These are phyloP conservation scores for Oxalis stricta DNA, from an alignment of 441 rosid genomes.

Conservation along the genomic window DNA sequence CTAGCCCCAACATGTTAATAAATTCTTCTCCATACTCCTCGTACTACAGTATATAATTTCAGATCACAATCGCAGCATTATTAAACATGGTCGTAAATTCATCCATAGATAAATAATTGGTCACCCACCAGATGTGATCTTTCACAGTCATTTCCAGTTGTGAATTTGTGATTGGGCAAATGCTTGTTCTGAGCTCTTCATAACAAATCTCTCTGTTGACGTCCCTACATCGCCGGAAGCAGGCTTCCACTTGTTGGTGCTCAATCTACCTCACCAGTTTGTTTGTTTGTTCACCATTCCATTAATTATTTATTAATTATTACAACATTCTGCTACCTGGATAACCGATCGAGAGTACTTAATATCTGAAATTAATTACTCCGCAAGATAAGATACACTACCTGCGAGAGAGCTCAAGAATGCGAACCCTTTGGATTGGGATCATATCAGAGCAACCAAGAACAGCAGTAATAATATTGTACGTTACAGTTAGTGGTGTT, in stretches of 20 bases:
- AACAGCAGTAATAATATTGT: too few relatives aligned
- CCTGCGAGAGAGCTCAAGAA: conserved; percentile 97
- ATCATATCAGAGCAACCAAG: conserved; percentile 79
- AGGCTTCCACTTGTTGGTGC: conserved; percentile 4
- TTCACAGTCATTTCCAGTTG: conserved; percentile 78
- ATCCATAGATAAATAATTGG: neutral
- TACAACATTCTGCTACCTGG: neutral
- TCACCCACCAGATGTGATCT: conserved; percentile 69
- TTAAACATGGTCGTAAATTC: neutral
- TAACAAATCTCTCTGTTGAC: conserved; percentile 93
- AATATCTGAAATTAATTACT: neutral
- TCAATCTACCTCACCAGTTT: too few relatives aligned
- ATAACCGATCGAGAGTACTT: neutral
- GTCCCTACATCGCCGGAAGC: too few relatives aligned
- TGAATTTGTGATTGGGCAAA: conserved; percentile 54
- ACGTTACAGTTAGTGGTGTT: too few relatives aligned
- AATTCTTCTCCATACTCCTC: conserved; percentile 78
- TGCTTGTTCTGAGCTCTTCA: conserved; percentile 50
- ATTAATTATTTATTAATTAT: too few relatives aligned
- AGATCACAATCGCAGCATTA: neutral
- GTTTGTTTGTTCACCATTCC: too few relatives aligned
- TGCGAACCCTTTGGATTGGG: conserved; percentile 84
- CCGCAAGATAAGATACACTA: conserved; percentile 8
- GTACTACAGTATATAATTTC: conserved; percentile 24
- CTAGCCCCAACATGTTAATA: conserved; percentile 88